These are phyloP conservation scores for Solanum sparsipilum DNA, from an alignment of 257 asterid genomes.

Conservation along the genomic window DNA sequence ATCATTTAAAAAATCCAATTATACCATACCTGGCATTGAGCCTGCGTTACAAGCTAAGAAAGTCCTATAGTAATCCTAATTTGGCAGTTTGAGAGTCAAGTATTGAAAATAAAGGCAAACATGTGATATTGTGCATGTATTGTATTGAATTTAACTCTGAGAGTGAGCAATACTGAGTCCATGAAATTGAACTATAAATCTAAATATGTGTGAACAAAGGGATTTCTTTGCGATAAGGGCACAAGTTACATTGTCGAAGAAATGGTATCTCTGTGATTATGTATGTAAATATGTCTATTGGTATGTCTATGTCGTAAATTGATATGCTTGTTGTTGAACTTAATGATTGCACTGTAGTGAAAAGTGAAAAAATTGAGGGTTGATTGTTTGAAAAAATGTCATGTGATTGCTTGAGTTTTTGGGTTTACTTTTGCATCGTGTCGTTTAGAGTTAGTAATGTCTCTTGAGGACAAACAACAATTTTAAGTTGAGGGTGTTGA, in stretches of 20 bases:
- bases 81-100: neutral
- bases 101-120: neutral
- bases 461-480: neutral
- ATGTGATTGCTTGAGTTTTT: neutral
- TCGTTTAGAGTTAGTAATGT: neutral
- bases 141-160: no score
- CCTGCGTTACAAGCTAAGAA: no score
- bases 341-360: neutral
- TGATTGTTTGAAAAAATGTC: no score
- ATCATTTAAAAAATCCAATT: no score
- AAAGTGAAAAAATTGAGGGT: neutral
- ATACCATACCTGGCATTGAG: no score
- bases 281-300: neutral
- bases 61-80: neutral
- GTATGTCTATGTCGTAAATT: neutral
- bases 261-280: no score
- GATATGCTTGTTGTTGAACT: neutral
- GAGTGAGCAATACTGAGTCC: neutral
- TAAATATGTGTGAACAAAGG: no score
- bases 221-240: neutral
- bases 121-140: neutral
- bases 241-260: neutral
- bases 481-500: no score
- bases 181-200: no score
- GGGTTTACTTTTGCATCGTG: neutral